Base-by-base conservation (phyloP, 495 filamentous ascomycete genomes). In the Xeromyces bisporus region DNA sequence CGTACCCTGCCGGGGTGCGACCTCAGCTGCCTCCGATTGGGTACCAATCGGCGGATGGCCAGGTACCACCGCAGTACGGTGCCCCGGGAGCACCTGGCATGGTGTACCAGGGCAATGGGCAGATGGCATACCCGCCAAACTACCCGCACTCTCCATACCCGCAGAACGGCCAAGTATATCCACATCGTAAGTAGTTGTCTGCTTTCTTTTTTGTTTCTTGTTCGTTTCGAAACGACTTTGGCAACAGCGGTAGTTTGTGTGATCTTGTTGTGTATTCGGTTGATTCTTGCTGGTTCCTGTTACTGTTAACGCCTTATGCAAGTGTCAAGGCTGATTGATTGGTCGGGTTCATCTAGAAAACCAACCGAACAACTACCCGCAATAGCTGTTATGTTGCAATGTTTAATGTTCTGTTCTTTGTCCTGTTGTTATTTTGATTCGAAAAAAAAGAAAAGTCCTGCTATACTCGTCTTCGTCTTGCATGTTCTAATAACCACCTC, bases 21-120 rank as follows among this genome's bases (percentile, higher is more conserved):
- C 69, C 77, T 38, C 81, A 87, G 47, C 62, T 93, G 12, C 85
- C 85, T 13, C 85, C 85, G 6, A 87, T 93, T 48, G 82, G 78
- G 6, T 92, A 89, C 45, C 69, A 75, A 44, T 65, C 69, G 29
- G 67, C 75, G 14, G 70, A 71, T 26, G 66, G 59, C 37, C 68
- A 72, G 42, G 67, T 70, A 24, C 60, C 73, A 16, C 60, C 62
- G 26, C 75, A 76, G 33, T 89, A 91, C 44, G 64, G 71, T 16
- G 69, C 70, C 24, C 67, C 71, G n/a, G 55, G 52, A 13, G 47
- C 48, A 11, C 55, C 59, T 38, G 58, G 59, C 7, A 64, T 68
- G 56, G 62, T 66, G 28, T 66, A 67, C 33, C 70, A 71, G 39
- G 67, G 61, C 34, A 71, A 71, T 38, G 75, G 74, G 36, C 66